These are phyloP conservation scores for Brassica rapa DNA, from an alignment of 345 rosid species.

Conservation along the genomic window DNA sequence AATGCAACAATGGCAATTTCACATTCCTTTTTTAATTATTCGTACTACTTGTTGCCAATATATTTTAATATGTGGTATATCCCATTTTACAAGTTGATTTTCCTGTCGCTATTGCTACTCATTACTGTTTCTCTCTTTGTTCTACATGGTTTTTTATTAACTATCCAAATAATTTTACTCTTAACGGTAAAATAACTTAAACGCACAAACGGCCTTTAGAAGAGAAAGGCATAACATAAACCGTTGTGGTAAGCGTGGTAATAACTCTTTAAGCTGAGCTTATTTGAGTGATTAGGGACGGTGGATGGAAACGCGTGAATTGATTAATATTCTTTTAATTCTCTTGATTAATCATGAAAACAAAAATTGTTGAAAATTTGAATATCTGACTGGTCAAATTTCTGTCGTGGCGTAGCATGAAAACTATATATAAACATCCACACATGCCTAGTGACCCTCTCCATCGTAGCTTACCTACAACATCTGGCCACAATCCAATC, in stretches of 20 bases:
- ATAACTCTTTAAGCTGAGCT: conserved; percentile 17
- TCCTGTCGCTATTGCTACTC: conserved; percentile 16
- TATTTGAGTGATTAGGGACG: conserved; percentile 35
- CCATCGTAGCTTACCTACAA: conserved; percentile 43
- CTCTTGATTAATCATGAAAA: background rate
- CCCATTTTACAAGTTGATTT: conserved; percentile 12
- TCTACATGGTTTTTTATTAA: background rate
- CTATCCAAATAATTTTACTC: background rate
- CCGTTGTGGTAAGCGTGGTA: conserved; percentile 7
- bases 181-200: conserved; percentile 13
- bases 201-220: background rate
- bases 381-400: conserved; percentile 35
- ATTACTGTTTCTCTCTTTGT: background rate
- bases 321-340: conserved; percentile 20
- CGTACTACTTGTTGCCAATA: background rate
- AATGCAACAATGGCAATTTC: conserved; percentile 31
- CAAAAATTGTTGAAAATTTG: background rate
- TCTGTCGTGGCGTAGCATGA: conserved; percentile 35
- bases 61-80: background rate
- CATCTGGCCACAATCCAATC: conserved; percentile 35
- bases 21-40: background rate
- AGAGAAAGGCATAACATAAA: background rate
- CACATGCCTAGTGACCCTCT: conserved; percentile 40
- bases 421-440: conserved; percentile 39
- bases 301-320: conserved; percentile 42